Base-by-base conservation (phyloP, 1,284 basidiomycete species). In the Trichosporon sp. region DNA sequence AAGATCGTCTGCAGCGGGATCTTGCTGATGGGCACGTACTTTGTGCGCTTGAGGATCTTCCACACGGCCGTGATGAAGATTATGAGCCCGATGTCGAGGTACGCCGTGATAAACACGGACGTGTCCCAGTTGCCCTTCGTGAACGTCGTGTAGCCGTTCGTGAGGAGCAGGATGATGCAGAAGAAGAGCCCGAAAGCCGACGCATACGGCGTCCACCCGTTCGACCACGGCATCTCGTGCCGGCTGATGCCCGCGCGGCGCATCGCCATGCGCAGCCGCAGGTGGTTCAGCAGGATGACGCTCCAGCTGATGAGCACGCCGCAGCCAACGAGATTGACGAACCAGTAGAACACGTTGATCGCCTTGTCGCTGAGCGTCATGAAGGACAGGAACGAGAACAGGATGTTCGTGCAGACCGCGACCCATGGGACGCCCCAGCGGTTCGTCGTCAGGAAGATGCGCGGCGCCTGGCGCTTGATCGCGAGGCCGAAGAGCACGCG, bases 401-500 rank as follows among this genome's bases (percentile, higher is more conserved):
- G 58, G 0, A 77, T 71, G 5, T 74, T 70, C 3, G 64, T 44
- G 51, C 74, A 68, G 27, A 81, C 77, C 4, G 74, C 72, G 12
- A 76, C 72, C 68, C 75, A 84, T 0, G 84, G 85, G 3, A 81
- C 78, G 65, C 84, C 84, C 68, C 81, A 77, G 42, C 80, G 77
- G 78, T 86, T 87, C 64, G 86, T 84, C 13, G 82, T 77, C 21
- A 81, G 80, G 75, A 87, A 84, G 72, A 87, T 74, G 25, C 69
- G 68, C 3, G 85, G 85, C 1, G 85, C 85, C 64, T 86, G 82
- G 38, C 84, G 83, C 67, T 83, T 83, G n/a, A 81, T 75, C 0
- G 85, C 84, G 1, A 86, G 77, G 12, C 80, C 81, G 72, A 82
- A 85, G 18, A 86, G 77, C 9, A 83, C 83, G 35, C 85, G 78